Base-by-base conservation (phyloP, 768 basidiomycete genomes). In the Hericium erinaceus region DNA sequence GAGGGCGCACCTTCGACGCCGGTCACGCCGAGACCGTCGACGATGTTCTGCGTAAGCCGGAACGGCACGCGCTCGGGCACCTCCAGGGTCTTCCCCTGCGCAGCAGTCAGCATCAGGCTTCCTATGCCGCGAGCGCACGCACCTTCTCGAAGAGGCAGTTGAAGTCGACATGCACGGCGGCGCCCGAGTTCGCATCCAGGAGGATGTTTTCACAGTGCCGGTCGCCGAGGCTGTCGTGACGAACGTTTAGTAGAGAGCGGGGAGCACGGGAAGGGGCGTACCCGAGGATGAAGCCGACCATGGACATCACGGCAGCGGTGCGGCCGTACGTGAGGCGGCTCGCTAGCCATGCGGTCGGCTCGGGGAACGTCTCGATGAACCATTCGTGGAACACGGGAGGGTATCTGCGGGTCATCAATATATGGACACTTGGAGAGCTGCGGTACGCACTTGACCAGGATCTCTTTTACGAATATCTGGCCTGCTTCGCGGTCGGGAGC, bases 61-160 rank as follows among this genome's bases (percentile, higher is more conserved):
- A 99, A 98, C 0, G 97, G 95, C 1, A 98, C 93, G 33, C 85
- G 78, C 69, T 98, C 97, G 0, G 92, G 89, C 1, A 89, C 87
- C 60, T 93, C 90, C 26, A 99, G 76, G 3, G 77, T 77, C 73
- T 88, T 92, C 1, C 93, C 95, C 80, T 82, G 55, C 33, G 20
- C 20, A n/a, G 40, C 18, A 39, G 5, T 54, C 54, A 56, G 56
- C 55, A 22, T 8, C 28, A 22, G 26, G 39, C 57, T 22, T n/a
- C n/a, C 16, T 38, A 51, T 8, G 16, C 48, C 22, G 18, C 39
- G 7, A 44, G 48, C 11, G 48, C 18, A 10, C 72, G 41, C 55
- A 89, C 93, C 81, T 92, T 95, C 63, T 98, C 97, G 63, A 99
- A 99, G 15, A 98, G 77, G 73, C 94, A 97, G 68, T 98, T 98